Percentiles rank a stretch among this genome's conserved stretches.
Conservation (phyloP, 768 basidiomycete genomes). For the Boletus vermiculosoides region DNA sequence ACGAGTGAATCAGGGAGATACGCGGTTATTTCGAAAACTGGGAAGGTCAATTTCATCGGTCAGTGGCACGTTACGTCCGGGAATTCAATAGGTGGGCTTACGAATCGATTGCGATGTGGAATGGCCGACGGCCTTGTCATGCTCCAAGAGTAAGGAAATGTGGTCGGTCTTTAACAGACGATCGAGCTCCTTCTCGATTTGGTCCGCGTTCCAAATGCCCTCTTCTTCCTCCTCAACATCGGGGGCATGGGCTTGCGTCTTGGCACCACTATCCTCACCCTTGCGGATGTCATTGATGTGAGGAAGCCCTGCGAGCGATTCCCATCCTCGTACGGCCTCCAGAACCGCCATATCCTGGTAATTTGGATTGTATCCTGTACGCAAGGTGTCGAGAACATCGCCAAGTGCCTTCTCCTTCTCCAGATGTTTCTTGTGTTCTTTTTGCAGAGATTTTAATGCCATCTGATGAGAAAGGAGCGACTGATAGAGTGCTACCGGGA, state of each 20-base stretch:
- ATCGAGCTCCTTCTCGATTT: constrained; percentile 59
- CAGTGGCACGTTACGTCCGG: not conserved
- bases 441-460: constrained; percentile 75
- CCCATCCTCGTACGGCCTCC: constrained; percentile 94
- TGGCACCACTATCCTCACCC: constrained; percentile 39
- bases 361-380: constrained; percentile 92
- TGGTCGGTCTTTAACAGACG: constrained; percentile 63
- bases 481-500: constrained; percentile 68
- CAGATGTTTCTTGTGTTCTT: constrained; percentile 67
- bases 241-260: constrained; percentile 20
- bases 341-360: constrained; percentile 99
- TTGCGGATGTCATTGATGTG: constrained; percentile 70
- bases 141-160: constrained; percentile 70
- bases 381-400: constrained; percentile 77
- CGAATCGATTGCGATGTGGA: constrained; percentile 50
- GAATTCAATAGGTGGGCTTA: constrained; percentile 38
- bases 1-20: constrained; percentile 84
- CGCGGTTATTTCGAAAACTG: constrained; percentile 76
- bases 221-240: constrained; percentile 48
- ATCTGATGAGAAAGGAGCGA: constrained; percentile 70
- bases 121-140: constrained; percentile 64
- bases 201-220: constrained; percentile 56
- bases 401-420: constrained; percentile 76
- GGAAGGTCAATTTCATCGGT: not conserved
- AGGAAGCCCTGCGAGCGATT: constrained; percentile 65